Evolutionary conservation across 441 rosid genomes (phyloP), one percentile per base, ranked within the genome.

Genomic region (Populus hybrid): DNA sequence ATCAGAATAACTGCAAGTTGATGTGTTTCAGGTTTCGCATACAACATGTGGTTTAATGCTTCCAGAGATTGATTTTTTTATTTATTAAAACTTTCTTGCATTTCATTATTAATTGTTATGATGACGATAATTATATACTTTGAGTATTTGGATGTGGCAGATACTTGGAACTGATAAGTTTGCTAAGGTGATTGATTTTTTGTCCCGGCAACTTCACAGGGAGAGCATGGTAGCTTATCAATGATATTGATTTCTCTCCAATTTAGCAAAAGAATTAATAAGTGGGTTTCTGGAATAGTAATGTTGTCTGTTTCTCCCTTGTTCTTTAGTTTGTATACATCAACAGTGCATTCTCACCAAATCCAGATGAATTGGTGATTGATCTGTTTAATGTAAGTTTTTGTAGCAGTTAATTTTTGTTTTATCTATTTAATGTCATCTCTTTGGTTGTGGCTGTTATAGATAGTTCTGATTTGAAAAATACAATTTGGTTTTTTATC

Each of bases 341-440:
- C 88, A 94, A 94, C 84, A 91, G 97, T 70, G 92, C 97, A 4
- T 95, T 95, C 89, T 92, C 98, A 1, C 99, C 94, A 32, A 95
- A 92, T 79, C 94, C 95, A 28, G 98, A 95, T 87, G 95, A 94
- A 88, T 85, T 87, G 75, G 92, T 92, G 70, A 88, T 84, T 70
- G 97, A 94, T 86, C 89, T 94, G 6, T 88, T 92, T 70, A 89
- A 88, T 79, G 97, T 89, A 87, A 89, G 89, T 81, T 71, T 67
- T 67, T 35, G 34, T 69, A 14, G 24, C 18, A 30, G 12, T 72
- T 30, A n/a, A 28, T 70, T 63, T 64, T 61, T 32, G 63, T 32
- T 14, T 42, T 18, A 9, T 1, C 8, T 8, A 23, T 67, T 57
- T 30, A 7, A 23, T 75, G 12, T 73, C n/a, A 24, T 14, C 63